These are phyloP conservation scores for Dioszegia aurantiaca DNA, from an alignment of 768 basidiomycete genomes.

Conservation along the genomic window DNA sequence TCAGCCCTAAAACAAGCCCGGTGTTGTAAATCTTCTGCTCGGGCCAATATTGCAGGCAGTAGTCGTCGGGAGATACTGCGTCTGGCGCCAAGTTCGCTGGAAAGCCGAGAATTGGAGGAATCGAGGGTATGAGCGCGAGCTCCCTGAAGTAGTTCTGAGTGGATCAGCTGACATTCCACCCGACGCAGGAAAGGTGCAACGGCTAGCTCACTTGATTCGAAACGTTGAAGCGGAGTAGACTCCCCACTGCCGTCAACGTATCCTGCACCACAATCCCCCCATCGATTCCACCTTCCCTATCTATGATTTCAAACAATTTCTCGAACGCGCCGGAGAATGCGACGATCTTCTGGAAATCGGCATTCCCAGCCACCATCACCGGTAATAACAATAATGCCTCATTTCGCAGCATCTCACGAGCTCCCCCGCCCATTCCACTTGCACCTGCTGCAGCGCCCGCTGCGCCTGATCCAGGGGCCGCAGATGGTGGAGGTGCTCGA, in stretches of 20 bases:
- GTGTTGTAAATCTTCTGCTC: slow-evolving; percentile 81
- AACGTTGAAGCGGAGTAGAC: slow-evolving; percentile 83
- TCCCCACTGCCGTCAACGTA: slow-evolving; percentile 79
- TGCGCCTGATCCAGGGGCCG: slow-evolving; percentile 14
- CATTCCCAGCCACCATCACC: slow-evolving; percentile 74
- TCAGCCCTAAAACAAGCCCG: slow-evolving; percentile 71
- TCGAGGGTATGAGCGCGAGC: slow-evolving; percentile 66
- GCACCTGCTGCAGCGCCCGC: slow-evolving; percentile 19
- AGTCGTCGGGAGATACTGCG: slow-evolving; percentile 63
- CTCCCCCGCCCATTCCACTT: slow-evolving; percentile 38
- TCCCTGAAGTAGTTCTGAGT: slow-evolving; percentile 94
- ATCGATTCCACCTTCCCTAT: slow-evolving; percentile 84
- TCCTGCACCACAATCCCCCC: slow-evolving; percentile 82
- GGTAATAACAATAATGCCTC: slow-evolving; percentile 83
- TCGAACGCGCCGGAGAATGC: slow-evolving; percentile 97
- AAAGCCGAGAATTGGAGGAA: slow-evolving; percentile 59
- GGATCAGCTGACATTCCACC: slow-evolving; percentile 19
- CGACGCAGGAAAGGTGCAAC: not conserved
- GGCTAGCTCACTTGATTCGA: slow-evolving; percentile 75
- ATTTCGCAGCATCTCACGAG: slow-evolving; percentile 50
- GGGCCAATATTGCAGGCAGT: slow-evolving; percentile 95
- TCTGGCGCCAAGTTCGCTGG: slow-evolving; percentile 65
- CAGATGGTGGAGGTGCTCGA: slow-evolving; percentile 16
- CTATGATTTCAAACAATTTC: slow-evolving; percentile 83
- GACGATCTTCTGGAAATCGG: slow-evolving; percentile 92